Conservation (phyloP, 2,329 filamentous ascomycete genomes). For the Neurospora sp. region DNA sequence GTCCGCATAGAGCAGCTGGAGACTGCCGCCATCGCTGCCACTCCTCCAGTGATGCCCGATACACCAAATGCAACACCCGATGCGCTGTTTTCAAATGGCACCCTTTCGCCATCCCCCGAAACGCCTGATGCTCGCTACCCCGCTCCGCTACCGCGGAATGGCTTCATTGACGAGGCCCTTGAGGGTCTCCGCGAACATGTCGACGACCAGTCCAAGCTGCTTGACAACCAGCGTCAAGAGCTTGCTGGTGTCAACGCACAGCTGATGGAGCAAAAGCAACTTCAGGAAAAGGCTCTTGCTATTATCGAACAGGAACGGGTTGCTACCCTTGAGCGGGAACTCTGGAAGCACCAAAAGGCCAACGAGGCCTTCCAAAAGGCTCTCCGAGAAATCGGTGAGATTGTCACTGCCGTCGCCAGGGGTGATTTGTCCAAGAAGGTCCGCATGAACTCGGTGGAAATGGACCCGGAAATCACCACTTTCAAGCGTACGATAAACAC, state of each 20-base stretch:
- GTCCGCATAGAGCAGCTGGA: slow-evolving; percentile 75
- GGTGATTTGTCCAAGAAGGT: slow-evolving; percentile 96
- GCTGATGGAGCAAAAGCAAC: slow-evolving; percentile 73
- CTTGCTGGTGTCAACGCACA: slow-evolving; percentile 79
- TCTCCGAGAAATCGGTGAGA: slow-evolving; percentile 89
- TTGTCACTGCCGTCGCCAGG: slow-evolving; percentile 90
- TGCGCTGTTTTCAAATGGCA: slow-evolving; percentile 39
- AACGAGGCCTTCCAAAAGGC: slow-evolving; percentile 99
- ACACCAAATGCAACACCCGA: slow-evolving; percentile 68
- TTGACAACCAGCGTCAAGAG: slow-evolving; percentile 77
- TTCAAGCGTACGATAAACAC: slow-evolving; percentile 98
- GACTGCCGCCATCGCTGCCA: slow-evolving; percentile 55
- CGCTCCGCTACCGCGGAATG: slow-evolving; percentile 18
- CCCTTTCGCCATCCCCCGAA: background rate
- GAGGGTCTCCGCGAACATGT: slow-evolving; percentile 82
- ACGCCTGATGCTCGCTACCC: slow-evolving; percentile 37
- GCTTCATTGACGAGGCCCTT: slow-evolving; percentile 56
- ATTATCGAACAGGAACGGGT: slow-evolving; percentile 82
- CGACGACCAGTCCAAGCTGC: slow-evolving; percentile 85
- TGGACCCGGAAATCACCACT: slow-evolving; percentile 95
- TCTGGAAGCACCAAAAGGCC: slow-evolving; percentile 95
- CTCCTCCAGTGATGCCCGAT: slow-evolving; percentile 54
- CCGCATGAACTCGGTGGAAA: slow-evolving; percentile 87
- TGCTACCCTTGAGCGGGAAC: slow-evolving; percentile 77
- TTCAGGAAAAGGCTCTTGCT: slow-evolving; percentile 73